Percentiles rank a stretch among this genome's conserved stretches.
Conservation (phyloP, 768 basidiomycete species). For the Phlegmacium glaucopus region DNA sequence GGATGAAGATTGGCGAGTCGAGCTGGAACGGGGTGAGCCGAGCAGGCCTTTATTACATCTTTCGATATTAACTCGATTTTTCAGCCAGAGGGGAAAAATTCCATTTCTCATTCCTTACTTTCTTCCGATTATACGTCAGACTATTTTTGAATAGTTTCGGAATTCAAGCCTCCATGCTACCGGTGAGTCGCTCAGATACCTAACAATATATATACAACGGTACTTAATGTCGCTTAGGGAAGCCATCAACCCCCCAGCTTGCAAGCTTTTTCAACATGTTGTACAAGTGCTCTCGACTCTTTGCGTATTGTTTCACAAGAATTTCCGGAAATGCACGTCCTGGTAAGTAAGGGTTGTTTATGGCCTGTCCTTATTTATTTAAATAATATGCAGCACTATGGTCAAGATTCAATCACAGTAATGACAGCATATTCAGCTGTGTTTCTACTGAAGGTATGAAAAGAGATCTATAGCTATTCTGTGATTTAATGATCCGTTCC, state of each 20-base stretch:
- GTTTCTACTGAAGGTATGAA: slow-evolving; percentile 65
- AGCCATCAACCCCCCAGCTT: slow-evolving; percentile 58
- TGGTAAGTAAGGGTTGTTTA: slow-evolving; percentile 42
- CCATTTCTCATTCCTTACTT: slow-evolving; percentile 69
- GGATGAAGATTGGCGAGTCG: slow-evolving; percentile 67
- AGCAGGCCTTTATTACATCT: slow-evolving; percentile 7
- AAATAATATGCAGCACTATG: slow-evolving; percentile 55
- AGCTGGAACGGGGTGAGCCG: slow-evolving; percentile 63
- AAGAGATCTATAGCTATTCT: slow-evolving; percentile 2
- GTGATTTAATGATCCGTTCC: neutral
- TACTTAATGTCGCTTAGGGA: slow-evolving; percentile 33
- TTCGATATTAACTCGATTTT: slow-evolving; percentile 7
- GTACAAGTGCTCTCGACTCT: slow-evolving; percentile 68
- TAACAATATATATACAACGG: slow-evolving; percentile 2
- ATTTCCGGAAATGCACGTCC: slow-evolving; percentile 69
- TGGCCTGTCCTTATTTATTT: slow-evolving; percentile 6
- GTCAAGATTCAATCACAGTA: slow-evolving; percentile 79
- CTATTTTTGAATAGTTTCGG: slow-evolving; percentile 86
- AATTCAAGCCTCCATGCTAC: slow-evolving; percentile 58
- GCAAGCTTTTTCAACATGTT: slow-evolving; percentile 69
- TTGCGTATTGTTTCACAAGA: slow-evolving; percentile 71
- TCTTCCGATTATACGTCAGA: slow-evolving; percentile 76
- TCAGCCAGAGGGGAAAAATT: slow-evolving; percentile 71
- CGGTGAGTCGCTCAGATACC: slow-evolving; percentile 36
- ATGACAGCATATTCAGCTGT: slow-evolving; percentile 89